A percentile compares a stretch with the other conserved stretches of the same genome.
Conservation (phyloP, 768 basidiomycete genomes). For the Mycena haematopus region DNA sequence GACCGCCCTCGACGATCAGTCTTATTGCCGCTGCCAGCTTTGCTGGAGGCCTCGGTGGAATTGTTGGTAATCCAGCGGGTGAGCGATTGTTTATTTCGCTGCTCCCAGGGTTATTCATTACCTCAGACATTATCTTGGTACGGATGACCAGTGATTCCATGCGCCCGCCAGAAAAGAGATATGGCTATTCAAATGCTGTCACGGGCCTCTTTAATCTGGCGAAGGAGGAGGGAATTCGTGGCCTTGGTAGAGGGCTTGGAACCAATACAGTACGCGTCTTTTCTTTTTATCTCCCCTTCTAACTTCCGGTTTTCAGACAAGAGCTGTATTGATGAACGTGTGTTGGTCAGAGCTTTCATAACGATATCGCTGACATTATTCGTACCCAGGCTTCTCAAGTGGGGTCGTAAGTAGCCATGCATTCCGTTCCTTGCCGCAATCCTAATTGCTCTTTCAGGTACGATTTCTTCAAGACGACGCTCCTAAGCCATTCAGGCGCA, state of each 20-base stretch:
- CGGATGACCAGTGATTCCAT: slow-evolving; percentile 90
- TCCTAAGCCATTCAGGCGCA: slow-evolving; percentile 61
- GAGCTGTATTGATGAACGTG: slow-evolving; percentile 81
- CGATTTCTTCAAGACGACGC: slow-evolving; percentile 72
- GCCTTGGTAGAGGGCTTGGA: slow-evolving; percentile 75
- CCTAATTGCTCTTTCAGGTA: slow-evolving; percentile 53
- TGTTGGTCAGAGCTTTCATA: slow-evolving; percentile 35
- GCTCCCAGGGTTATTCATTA: slow-evolving; percentile 8
- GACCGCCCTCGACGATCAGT: slow-evolving; percentile 57
- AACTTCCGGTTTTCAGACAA: slow-evolving; percentile 42
- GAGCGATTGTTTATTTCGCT: slow-evolving; percentile 29
- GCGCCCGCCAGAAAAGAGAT: slow-evolving; percentile 74
- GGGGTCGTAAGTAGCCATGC: slow-evolving; percentile 67
- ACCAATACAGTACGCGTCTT: slow-evolving; percentile 69
- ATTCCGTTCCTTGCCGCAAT: background rate
- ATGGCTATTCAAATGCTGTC: slow-evolving; percentile 82
- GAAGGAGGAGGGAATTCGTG: slow-evolving; percentile 71
- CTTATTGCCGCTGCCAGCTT: slow-evolving; percentile 70
- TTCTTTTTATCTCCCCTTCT: slow-evolving; percentile 11
- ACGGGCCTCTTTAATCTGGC: slow-evolving; percentile 71
- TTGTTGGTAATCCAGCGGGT: slow-evolving; percentile 88
- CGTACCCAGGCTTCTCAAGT: slow-evolving; percentile 89
- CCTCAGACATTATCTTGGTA: slow-evolving; percentile 71
- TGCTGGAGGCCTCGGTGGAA: slow-evolving; percentile 82
- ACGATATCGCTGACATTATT: slow-evolving; percentile 10